Base-by-base conservation (phyloP, 371 early-diverging fungal genomes). In the Saksenaea vasiformis region DNA sequence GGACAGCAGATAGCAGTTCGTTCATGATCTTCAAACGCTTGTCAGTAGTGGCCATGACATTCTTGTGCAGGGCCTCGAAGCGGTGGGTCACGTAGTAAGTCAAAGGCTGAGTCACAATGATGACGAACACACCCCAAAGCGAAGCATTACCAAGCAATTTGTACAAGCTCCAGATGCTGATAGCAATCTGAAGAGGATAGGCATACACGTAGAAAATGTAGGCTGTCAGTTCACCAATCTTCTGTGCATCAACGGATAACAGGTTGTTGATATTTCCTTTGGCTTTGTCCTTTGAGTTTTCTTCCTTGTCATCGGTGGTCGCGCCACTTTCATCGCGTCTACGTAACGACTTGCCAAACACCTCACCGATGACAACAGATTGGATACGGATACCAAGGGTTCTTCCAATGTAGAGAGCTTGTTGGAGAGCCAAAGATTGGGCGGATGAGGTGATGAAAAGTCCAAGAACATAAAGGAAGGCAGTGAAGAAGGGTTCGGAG, bases 1-100 rank as follows among this genome's bases (percentile, higher is more conserved):
- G 84, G 51, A 91, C 90, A 17, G 89, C 91, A 59, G 79, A 72
- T 37, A 90, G 70, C 71, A 90, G 76, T 66, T 90, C 90, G 34
- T 84, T 88, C 56, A 90, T 74, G 67, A 84, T 73, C 11, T 83
- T 78, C 39, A 90, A 67, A 36, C 84, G 79, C 41, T 75, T 76
- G 43, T 90, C 90, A 34, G 85, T 85, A 47, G 84, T 76, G 15
- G 78, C 67, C 82, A 80, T 85, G 54, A 85, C 75, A 8, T 65
- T 61, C 36, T 69, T 67, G 65, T 87, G 84, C 54, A 73, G 64
- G 28, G 58, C 70, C 56, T 84, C 64, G 54, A 85, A 76, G 36
- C 72, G 75, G 34, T 76, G 55, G 44, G 85, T 74, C 38, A 87
- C 60, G 41, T 77, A 69, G 61, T 79, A 77, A 13, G 85, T 82